phyloP scores from a whole-genome alignment of 192 early-diverging fungal species.

The Linnemannia zychae region DNA sequence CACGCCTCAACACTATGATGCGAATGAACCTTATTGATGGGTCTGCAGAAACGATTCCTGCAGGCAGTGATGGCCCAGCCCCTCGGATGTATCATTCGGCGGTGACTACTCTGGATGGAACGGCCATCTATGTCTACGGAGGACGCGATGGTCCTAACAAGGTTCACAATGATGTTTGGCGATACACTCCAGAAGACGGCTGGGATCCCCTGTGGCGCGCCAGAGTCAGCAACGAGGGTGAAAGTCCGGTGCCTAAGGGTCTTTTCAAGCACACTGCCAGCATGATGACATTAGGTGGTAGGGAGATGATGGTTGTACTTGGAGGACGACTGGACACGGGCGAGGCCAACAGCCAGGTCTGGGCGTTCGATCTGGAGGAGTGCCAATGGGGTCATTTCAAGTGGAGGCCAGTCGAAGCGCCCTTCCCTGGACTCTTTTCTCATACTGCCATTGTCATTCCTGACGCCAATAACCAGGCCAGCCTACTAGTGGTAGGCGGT shows the following conservation, averaged over 20 bases:
- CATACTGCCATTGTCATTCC: slow-evolving; percentile 34
- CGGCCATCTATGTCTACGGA: slow-evolving; percentile 38
- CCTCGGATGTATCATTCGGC: slow-evolving; percentile 53
- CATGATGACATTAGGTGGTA: slow-evolving; percentile 37
- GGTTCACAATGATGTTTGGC: slow-evolving; percentile 52
- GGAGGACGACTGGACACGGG: slow-evolving; percentile 37
- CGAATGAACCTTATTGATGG: slow-evolving; percentile 24
- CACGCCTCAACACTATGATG: slow-evolving; percentile 34
- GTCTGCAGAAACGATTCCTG: not conserved
- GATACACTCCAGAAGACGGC: slow-evolving; percentile 18
- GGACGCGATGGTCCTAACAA: slow-evolving; percentile 50
- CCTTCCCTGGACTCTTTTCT: slow-evolving; percentile 24
- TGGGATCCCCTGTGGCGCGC: slow-evolving; percentile 41
- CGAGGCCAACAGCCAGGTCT: slow-evolving; percentile 26
- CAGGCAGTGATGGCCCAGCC: slow-evolving; percentile 26
- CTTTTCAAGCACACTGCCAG: slow-evolving; percentile 51
- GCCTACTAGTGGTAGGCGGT: slow-evolving; percentile 38
- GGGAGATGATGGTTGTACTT: slow-evolving; percentile 50
- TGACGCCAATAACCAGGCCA: slow-evolving; percentile 8
- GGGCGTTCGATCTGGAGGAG: slow-evolving; percentile 45
- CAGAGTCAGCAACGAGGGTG: slow-evolving; percentile 15
- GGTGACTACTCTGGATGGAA: slow-evolving; percentile 22
- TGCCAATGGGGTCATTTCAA: slow-evolving; percentile 33
- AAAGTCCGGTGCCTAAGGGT: slow-evolving; percentile 17
- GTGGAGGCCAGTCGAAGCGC: not conserved